Evolutionary conservation across 768 basidiomycete species (phyloP).

Genomic region (Clitopilus hobsonii): DNA sequence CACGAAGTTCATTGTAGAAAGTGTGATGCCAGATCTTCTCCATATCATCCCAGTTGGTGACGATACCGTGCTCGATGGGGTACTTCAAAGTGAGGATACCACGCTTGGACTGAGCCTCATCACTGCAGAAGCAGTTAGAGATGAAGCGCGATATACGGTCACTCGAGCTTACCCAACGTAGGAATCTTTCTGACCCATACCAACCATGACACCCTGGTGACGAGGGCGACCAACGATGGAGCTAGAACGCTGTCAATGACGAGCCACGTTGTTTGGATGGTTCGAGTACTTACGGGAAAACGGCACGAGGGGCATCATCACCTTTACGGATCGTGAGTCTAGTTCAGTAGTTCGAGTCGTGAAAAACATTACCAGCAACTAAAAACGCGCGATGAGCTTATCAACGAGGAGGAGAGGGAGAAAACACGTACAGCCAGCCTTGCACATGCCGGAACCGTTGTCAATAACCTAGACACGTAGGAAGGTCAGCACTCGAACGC

Average conservation of each 20-base stretch:
- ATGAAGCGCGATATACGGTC: constrained; percentile 1
- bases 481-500: constrained; percentile 3
- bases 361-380: constrained; percentile 56
- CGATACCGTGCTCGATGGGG: constrained; percentile 91
- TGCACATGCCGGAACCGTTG: constrained; percentile 99
- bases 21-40: constrained; percentile 99
- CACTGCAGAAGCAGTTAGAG: constrained; percentile 41
- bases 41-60: constrained; percentile 99
- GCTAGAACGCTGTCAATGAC: constrained; percentile 27
- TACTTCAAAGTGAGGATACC: constrained; percentile 93
- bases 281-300: constrained; percentile 79
- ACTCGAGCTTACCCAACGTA: constrained; percentile 73
- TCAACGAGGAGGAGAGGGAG: constrained; percentile 7
- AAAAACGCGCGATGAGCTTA: constrained; percentile 18
- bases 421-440: constrained; percentile 86
- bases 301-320: constrained; percentile 88
- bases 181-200: constrained; percentile 95
- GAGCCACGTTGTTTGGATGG: not conserved
- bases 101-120: constrained; percentile 92
- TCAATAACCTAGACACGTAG: constrained; percentile 62
- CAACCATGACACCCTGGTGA: constrained; percentile 95
- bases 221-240: constrained; percentile 94
- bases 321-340: constrained; percentile 36
- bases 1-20: constrained; percentile 93
- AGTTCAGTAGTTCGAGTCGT: not conserved